phyloP scores from a whole-genome alignment of 129 eudicot species.

The Ambrosia trifida region DNA sequence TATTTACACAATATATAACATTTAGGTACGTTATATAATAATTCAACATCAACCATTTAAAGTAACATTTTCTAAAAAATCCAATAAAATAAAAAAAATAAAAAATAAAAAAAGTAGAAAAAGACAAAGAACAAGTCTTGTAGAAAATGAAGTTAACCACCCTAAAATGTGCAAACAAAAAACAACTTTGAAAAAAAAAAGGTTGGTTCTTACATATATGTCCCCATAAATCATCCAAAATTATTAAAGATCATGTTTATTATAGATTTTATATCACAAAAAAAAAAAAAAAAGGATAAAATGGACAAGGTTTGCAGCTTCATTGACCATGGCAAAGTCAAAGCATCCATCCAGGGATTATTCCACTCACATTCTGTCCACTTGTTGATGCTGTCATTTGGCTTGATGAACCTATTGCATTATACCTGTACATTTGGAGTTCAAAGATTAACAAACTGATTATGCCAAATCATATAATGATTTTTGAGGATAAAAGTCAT shows the following conservation, averaged over 20 bases:
- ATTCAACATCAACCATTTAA: background rate
- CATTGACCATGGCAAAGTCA: constrained; percentile 36
- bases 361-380: constrained; percentile 67
- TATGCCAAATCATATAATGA: background rate
- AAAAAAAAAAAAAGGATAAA: constrained; percentile 28
- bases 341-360: constrained; percentile 93
- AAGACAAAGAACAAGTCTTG: background rate
- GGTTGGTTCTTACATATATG: constrained; percentile 40
- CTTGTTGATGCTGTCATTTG: constrained; percentile 59
- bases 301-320: constrained; percentile 29
- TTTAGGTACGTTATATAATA: background rate
- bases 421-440: constrained; percentile 49
- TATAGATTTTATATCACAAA: constrained; percentile 36
- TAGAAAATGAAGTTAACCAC: constrained; percentile 2
- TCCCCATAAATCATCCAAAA: constrained; percentile 28
- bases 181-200: constrained; percentile 26
- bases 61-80: background rate
- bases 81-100: background rate
- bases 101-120: background rate
- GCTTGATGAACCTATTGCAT: constrained; percentile 56
- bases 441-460: background rate
- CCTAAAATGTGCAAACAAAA: constrained; percentile 27
- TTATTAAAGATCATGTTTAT: constrained; percentile 33
- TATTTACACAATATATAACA: background rate
- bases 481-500: too few species aligned